Evolutionary conservation across 176 grass and related monocot genomes (phyloP).

Genomic region (Oryza officinalis): DNA sequence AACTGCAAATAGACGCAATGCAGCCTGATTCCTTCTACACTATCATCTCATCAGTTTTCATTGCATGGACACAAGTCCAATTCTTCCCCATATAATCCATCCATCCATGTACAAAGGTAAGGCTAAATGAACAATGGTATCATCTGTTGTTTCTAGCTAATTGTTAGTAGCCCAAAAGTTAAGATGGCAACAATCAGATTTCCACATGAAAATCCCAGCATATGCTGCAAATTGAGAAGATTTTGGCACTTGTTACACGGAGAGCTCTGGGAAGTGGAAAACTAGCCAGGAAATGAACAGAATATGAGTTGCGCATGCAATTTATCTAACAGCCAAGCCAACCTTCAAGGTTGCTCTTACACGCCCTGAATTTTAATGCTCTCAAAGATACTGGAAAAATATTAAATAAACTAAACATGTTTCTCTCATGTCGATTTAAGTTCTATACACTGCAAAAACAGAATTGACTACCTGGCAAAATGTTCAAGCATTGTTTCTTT

Average conservation of each 20-base stretch:
- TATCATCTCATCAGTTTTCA: not conserved
- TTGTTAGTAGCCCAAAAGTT: not conserved
- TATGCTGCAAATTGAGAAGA: too few relatives aligned
- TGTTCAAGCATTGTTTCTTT: constrained; percentile 29
- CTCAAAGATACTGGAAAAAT: not conserved
- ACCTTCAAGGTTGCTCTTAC: not conserved
- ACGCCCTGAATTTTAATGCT: not conserved
- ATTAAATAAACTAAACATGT: not conserved
- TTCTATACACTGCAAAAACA: not conserved
- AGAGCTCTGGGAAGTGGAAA: not conserved
- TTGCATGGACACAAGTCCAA: not conserved
- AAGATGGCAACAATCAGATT: not conserved
- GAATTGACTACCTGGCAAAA: not conserved
- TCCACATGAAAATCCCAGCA: not conserved
- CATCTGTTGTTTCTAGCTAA: not conserved
- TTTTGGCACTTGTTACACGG: not conserved
- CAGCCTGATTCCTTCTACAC: not conserved
- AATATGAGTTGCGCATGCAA: not conserved
- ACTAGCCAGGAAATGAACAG: not conserved
- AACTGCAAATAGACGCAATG: not conserved
- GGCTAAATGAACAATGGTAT: not conserved
- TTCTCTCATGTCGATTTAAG: constrained; percentile 8
- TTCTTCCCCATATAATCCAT: not conserved
- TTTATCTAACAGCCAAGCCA: not conserved
- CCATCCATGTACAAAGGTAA: not conserved